Evolutionary conservation across 1,284 basidiomycete genomes (phyloP).

Genomic region (Ceratorhiza oryzae-sativae): DNA sequence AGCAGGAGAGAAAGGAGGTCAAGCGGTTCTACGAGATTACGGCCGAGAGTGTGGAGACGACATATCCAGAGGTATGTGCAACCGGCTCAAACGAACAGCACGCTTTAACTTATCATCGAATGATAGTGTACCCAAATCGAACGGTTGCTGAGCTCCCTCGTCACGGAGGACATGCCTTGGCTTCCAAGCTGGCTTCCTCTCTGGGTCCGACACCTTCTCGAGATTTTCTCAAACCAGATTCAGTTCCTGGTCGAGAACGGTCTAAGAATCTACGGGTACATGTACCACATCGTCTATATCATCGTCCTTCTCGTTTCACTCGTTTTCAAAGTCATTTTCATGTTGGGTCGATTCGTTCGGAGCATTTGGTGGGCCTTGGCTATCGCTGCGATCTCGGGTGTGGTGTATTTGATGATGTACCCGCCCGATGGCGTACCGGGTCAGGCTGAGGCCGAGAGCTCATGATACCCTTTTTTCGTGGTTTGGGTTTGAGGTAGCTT

Average conservation of each 20-base stretch:
- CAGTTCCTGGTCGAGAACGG: slow-evolving; percentile 37
- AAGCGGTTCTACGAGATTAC: slow-evolving; percentile 20
- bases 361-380: slow-evolving; percentile 23
- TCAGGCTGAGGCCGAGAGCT: neutral
- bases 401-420: slow-evolving; percentile 11
- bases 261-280: slow-evolving; percentile 27
- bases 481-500: neutral
- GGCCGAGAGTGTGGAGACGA: slow-evolving; percentile 22
- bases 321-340: neutral
- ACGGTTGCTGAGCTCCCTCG: slow-evolving; percentile 25
- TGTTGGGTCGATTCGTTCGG: slow-evolving; percentile 14
- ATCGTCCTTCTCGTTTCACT: slow-evolving; percentile 12
- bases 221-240: slow-evolving; percentile 34
- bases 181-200: slow-evolving; percentile 39
- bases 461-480: neutral
- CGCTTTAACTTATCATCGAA: neutral
- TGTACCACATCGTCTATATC: neutral
- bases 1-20: slow-evolving; percentile 8
- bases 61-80: slow-evolving; percentile 11
- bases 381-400: slow-evolving; percentile 1
- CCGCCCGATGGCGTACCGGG: slow-evolving; percentile 13
- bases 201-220: slow-evolving; percentile 35
- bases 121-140: slow-evolving; percentile 31
- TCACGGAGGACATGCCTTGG: slow-evolving; percentile 38
- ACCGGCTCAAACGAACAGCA: neutral